phyloP scores from a whole-genome alignment of 2,329 filamentous ascomycete species.

The Tympanopsis confertula region DNA sequence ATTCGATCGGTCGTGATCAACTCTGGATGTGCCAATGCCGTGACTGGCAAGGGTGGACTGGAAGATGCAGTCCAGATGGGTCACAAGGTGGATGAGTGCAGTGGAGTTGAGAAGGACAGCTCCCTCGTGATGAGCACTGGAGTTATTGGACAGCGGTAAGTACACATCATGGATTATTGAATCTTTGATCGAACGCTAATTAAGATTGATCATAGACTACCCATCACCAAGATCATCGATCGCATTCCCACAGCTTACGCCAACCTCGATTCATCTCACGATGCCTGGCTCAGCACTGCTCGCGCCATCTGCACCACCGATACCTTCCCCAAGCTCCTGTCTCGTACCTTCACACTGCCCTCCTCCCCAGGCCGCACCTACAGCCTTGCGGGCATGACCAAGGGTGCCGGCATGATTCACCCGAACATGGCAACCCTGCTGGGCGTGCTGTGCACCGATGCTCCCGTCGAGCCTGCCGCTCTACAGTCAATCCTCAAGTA shows the following conservation, averaged over 20 bases:
- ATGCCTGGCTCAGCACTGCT: slow-evolving; percentile 77
- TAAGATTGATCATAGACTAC: slow-evolving; percentile 44
- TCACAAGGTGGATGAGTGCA: slow-evolving; percentile 56
- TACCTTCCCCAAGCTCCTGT: slow-evolving; percentile 93
- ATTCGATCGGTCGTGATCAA: slow-evolving; percentile 81
- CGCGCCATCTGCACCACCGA: slow-evolving; percentile 95
- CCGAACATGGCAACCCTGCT: slow-evolving; percentile 65
- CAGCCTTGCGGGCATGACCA: slow-evolving; percentile 85
- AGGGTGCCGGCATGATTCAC: slow-evolving; percentile 88
- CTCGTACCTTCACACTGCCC: slow-evolving; percentile 71
- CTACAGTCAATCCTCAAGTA: slow-evolving; percentile 38
- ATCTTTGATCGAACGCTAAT: slow-evolving; percentile 5
- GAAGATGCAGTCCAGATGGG: slow-evolving; percentile 85
- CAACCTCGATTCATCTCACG: slow-evolving; percentile 62
- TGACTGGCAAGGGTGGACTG: slow-evolving; percentile 80
- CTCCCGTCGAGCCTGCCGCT: slow-evolving; percentile 37
- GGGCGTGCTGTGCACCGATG: slow-evolving; percentile 57
- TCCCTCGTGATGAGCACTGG: slow-evolving; percentile 90
- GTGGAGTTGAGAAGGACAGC: slow-evolving; percentile 43
- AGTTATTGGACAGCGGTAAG: slow-evolving; percentile 82
- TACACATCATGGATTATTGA: slow-evolving; percentile 1
- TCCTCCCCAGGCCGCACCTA: slow-evolving; percentile 68
- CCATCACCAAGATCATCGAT: slow-evolving; percentile 78
- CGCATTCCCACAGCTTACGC: slow-evolving; percentile 69
- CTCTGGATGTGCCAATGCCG: slow-evolving; percentile 92